Percentiles rank a stretch among this genome's conserved stretches.
phyloP scores from a whole-genome alignment of 2,329 filamentous ascomycete genomes.

The Aspergillus jensenii region DNA sequence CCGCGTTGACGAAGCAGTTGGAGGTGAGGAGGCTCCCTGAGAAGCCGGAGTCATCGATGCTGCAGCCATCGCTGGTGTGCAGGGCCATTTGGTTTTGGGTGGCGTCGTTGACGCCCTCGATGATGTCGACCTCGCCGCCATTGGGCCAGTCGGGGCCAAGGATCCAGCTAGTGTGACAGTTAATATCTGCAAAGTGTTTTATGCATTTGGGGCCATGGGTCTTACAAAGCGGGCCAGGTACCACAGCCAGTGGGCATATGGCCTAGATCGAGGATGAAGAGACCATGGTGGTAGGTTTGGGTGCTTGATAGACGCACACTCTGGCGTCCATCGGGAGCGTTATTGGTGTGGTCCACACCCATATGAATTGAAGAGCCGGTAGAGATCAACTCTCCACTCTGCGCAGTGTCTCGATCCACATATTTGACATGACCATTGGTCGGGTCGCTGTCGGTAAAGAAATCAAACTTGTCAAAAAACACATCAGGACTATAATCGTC shows the following conservation, averaged over 20 bases:
- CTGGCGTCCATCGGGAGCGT: constrained; percentile 60
- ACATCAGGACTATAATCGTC: constrained; percentile 48
- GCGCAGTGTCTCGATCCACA: constrained; percentile 59
- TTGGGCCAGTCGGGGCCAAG: constrained; percentile 69
- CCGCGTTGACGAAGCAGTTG: constrained; percentile 58
- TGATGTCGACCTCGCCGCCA: constrained; percentile 74
- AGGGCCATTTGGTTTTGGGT: constrained; percentile 63
- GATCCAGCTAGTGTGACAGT: constrained; percentile 44
- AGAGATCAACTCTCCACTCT: constrained; percentile 58
- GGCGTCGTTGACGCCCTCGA: constrained; percentile 72
- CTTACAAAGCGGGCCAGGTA: constrained; percentile 68
- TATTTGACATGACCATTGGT: constrained; percentile 76
- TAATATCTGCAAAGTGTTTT: background rate
- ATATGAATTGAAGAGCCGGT: constrained; percentile 62
- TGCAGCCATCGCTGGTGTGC: constrained; percentile 64
- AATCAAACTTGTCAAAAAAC: constrained; percentile 55
- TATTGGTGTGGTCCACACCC: constrained; percentile 65
- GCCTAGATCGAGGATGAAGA: constrained; percentile 69
- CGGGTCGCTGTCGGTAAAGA: constrained; percentile 60
- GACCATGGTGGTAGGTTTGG: constrained; percentile 61
- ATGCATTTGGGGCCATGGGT: background rate
- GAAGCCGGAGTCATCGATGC: constrained; percentile 52
- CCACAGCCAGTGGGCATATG: constrained; percentile 76
- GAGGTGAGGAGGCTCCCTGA: constrained; percentile 48
- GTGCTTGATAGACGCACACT: constrained; percentile 72